Conservation (phyloP, 176 grass and related monocot genomes). For the Raddia distichophylla region DNA sequence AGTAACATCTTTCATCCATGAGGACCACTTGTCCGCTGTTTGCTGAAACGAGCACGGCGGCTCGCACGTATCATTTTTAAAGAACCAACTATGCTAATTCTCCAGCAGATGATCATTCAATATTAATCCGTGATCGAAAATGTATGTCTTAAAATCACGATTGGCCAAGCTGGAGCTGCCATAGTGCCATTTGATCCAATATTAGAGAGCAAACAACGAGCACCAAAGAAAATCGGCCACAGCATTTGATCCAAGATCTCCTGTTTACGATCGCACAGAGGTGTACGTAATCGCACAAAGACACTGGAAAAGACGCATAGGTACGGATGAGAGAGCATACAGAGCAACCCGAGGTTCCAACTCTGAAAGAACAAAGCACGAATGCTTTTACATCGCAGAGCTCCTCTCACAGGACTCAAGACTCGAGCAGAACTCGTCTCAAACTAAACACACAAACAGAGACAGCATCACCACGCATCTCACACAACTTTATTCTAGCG, state of each 20-base stretch:
- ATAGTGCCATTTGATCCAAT: too few relatives aligned
- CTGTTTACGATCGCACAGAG: background rate
- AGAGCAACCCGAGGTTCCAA: background rate
- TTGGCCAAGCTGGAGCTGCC: background rate
- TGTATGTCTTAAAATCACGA: background rate
- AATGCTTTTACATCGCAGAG: slow-evolving; percentile 22
- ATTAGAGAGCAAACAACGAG: background rate
- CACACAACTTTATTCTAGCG: slow-evolving; percentile 47
- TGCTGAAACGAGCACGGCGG: background rate
- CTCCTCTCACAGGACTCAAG: background rate
- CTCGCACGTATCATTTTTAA: background rate
- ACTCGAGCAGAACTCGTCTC: background rate
- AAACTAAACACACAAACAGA: slow-evolving; percentile 29
- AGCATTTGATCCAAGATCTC: background rate
- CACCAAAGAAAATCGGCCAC: background rate
- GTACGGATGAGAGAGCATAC: background rate
- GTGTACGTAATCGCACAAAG: background rate
- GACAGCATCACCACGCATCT: slow-evolving; percentile 30
- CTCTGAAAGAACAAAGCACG: slow-evolving; percentile 6
- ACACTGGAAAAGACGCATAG: too few relatives aligned
- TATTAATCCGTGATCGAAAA: background rate
- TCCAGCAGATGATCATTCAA: background rate
- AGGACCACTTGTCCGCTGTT: background rate
- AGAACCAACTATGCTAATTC: background rate
- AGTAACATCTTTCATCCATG: background rate